Evolutionary conservation across 2,329 filamentous ascomycete genomes (phyloP), one percentile per base, ranked within the genome.

Genomic region (Fusarium abutilonis): DNA sequence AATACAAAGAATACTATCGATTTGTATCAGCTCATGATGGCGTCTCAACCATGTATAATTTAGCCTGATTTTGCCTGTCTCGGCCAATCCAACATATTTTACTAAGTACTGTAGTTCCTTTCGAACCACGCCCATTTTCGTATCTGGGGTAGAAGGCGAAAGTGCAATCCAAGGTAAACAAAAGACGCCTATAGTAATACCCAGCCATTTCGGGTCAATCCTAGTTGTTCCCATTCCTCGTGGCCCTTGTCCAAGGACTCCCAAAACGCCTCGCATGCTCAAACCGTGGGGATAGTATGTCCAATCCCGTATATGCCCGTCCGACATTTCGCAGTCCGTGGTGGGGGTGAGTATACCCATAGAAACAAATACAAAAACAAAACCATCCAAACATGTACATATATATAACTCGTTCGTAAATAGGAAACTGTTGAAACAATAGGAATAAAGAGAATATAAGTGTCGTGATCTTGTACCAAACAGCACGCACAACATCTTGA

Each of bases 11-110:
- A 59, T 44, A 48, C 56, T 28, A 59, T 44, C 52, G 52, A 59
- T 61, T 59, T 41, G 48, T 55, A 67, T 63, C 68, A 68, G 61
- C 49, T 67, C 63, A 67, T 60, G 56, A 64, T 58, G 51, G 52
- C 52, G 54, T 59, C 49, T 67, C 60, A 49, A 67, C 52, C 42
- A 48, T 61, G 54, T 60, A 21, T 66, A 47, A 49, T 45, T 62
- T 66, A 44, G 46, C 52, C 55, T 56, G 40, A 56, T 63, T 35
- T 36, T 40, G 49, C 26, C 36, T 28, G 35, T 42, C 40, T 55
- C 39, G 44, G n/a, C 34, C 51, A 48, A 43, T 52, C 54, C 52
- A 52, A 21, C 6, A 39, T 40, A 23, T 35, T 58, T 52, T 52
- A 48, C 43, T 54, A 17, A 57, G 39, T 54, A 29, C 45, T 54